Conservation (phyloP, 73 alveolate species). For the Tetrahymena elliotti region DNA sequence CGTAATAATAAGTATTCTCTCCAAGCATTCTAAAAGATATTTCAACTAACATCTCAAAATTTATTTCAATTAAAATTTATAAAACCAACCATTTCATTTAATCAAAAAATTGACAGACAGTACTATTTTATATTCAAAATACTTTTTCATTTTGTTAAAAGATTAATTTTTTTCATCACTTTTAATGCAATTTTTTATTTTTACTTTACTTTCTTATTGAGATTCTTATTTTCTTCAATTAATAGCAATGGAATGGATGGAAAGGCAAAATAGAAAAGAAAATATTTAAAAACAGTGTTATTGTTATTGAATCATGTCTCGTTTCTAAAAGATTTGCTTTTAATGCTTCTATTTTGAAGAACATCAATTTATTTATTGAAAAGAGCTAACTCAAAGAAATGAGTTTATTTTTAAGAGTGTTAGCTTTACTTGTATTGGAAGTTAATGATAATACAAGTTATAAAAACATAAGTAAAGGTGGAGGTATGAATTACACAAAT, state of each 20-base stretch:
- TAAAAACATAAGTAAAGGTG: background rate
- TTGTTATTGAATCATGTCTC: background rate
- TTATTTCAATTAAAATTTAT: too few species aligned
- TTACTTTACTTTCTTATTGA: too few species aligned
- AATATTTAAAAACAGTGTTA: background rate
- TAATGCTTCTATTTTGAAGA: background rate
- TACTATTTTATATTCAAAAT: too few species aligned
- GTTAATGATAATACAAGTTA: background rate
- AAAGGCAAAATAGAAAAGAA: background rate
- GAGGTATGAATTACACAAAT: background rate
- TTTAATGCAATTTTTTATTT: too few species aligned
- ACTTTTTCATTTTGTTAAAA: too few species aligned
- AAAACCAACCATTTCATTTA: too few species aligned
- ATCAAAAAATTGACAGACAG: too few species aligned
- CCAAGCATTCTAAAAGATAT: too few species aligned
- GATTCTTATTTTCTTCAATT: too few species aligned
- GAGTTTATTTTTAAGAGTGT: background rate
- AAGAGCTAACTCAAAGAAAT: background rate
- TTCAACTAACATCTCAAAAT: too few species aligned
- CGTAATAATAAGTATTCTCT: too few species aligned
- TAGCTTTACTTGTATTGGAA: background rate
- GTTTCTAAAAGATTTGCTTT: background rate
- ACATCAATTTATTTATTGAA: background rate
- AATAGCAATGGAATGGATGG: background rate
- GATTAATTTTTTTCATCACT: too few species aligned